phyloP scores from a whole-genome alignment of 2,329 filamentous ascomycete species.

The Fusarium hostae region DNA sequence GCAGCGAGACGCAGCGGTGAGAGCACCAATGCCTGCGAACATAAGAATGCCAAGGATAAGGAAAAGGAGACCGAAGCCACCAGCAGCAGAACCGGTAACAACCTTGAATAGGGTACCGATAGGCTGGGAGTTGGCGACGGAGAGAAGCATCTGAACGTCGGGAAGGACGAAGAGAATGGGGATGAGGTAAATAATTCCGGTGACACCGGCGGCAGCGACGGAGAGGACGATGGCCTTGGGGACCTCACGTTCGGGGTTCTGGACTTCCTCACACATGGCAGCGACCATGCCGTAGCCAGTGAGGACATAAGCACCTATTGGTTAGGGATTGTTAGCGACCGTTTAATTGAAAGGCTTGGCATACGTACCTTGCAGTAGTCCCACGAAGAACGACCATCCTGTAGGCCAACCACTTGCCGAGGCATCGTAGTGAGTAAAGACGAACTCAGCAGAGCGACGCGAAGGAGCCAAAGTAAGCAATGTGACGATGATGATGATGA shows the following conservation, averaged over 20 bases:
- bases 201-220: conserved; percentile 72
- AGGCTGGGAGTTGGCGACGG: conserved; percentile 77
- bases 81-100: conserved; percentile 76
- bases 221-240: conserved; percentile 76
- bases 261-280: conserved; percentile 70
- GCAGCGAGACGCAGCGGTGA: conserved; percentile 79
- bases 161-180: conserved; percentile 82
- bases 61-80: conserved; percentile 80
- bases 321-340: conserved; percentile 11
- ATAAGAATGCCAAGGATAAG: conserved; percentile 80
- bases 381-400: conserved; percentile 69
- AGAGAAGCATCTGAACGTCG: conserved; percentile 70
- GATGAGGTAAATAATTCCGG: conserved; percentile 73
- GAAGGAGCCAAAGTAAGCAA: conserved; percentile 72
- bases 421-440: conserved; percentile 77
- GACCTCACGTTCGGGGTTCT: conserved; percentile 68
- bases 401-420: conserved; percentile 74
- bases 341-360: not conserved
- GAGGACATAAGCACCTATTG: conserved; percentile 52
- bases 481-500: conserved; percentile 76
- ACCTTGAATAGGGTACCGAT: conserved; percentile 81
- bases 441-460: conserved; percentile 72
- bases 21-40: conserved; percentile 79
- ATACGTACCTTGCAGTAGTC: conserved; percentile 62
- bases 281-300: conserved; percentile 64